Conservation (phyloP, 1,284 basidiomycete species). For the Pulveroboletus sp. region DNA sequence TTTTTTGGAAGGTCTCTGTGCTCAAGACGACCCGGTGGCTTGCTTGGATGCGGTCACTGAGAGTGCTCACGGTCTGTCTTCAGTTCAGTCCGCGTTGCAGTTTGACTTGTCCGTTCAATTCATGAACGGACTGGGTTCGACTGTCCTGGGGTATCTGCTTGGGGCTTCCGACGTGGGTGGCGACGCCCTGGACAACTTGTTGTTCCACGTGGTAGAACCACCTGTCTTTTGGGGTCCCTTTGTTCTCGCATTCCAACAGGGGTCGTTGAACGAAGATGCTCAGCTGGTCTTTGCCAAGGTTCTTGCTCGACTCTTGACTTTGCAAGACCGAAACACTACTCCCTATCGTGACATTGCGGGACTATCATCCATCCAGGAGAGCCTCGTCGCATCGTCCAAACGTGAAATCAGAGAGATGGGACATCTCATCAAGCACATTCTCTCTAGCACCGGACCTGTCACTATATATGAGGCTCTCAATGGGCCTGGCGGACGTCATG, state of each 20-base stretch:
- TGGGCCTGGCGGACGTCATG: slow-evolving; percentile 60
- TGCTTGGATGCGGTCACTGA: slow-evolving; percentile 16
- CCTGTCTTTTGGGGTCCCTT: slow-evolving; percentile 54
- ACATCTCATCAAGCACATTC: slow-evolving; percentile 46
- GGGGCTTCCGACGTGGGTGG: slow-evolving; percentile 37
- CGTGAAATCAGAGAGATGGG: slow-evolving; percentile 40
- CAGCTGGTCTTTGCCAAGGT: slow-evolving; percentile 51
- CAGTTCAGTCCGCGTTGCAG: slow-evolving; percentile 17
- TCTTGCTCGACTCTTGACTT: slow-evolving; percentile 44
- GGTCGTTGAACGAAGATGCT: slow-evolving; percentile 38
- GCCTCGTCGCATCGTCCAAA: slow-evolving; percentile 36
- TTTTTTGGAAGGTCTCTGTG: slow-evolving; percentile 54
- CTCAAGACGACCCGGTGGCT: slow-evolving; percentile 33
- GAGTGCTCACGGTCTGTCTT: slow-evolving; percentile 28
- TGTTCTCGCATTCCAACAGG: slow-evolving; percentile 39
- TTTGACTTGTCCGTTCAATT: slow-evolving; percentile 37
- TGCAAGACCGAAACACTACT: slow-evolving; percentile 11
- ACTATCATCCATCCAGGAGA: slow-evolving; percentile 1
- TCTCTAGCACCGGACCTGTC: slow-evolving; percentile 26
- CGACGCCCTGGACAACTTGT: slow-evolving; percentile 31
- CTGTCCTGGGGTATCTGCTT: slow-evolving; percentile 44
- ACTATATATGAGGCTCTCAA: slow-evolving; percentile 10
- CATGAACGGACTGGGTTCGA: slow-evolving; percentile 44
- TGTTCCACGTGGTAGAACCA: slow-evolving; percentile 50
- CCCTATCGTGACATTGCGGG: slow-evolving; percentile 29